Conservation (phyloP, 305 asterid genomes). For the Fraxinus platypoda region DNA sequence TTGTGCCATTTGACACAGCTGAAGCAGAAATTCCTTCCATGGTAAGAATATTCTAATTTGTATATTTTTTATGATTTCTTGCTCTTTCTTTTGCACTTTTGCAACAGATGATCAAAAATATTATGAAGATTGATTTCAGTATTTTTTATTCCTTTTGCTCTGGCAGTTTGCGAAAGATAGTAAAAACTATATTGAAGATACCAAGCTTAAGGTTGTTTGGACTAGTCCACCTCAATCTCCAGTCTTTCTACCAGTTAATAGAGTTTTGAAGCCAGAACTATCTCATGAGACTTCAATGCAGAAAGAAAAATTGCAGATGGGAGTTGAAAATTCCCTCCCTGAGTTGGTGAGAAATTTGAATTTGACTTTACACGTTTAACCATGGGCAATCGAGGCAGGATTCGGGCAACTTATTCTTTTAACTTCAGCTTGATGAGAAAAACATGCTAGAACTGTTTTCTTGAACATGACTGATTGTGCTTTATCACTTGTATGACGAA, state of each 20-base stretch:
- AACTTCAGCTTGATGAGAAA: conserved; percentile 12
- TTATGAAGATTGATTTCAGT: background rate
- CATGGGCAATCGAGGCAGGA: conserved; percentile 12
- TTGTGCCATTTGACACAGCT: conserved; percentile 65
- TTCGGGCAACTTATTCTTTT: background rate
- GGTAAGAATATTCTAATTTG: conserved; percentile 48
- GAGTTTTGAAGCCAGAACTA: conserved; percentile 54
- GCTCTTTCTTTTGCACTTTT: background rate
- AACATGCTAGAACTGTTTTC: conserved; percentile 10
- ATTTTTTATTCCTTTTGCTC: conserved; percentile 12
- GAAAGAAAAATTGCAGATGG: conserved; percentile 41
- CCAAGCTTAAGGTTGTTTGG: conserved; percentile 74
- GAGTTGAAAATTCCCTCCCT: conserved; percentile 51
- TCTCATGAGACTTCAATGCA: conserved; percentile 32
- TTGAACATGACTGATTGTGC: background rate
- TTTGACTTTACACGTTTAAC: background rate
- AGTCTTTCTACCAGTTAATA: conserved; percentile 49
- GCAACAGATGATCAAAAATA: background rate
- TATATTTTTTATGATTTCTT: conserved; percentile 14
- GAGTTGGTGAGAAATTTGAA: conserved; percentile 40
- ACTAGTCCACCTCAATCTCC: conserved; percentile 28
- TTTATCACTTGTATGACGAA: background rate
- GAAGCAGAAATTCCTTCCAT: conserved; percentile 71
- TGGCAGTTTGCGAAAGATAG: conserved; percentile 62
- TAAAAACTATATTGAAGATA: conserved; percentile 65